phyloP scores from a whole-genome alignment of 805 yeast species.

The Metschnikowia koreensis region DNA sequence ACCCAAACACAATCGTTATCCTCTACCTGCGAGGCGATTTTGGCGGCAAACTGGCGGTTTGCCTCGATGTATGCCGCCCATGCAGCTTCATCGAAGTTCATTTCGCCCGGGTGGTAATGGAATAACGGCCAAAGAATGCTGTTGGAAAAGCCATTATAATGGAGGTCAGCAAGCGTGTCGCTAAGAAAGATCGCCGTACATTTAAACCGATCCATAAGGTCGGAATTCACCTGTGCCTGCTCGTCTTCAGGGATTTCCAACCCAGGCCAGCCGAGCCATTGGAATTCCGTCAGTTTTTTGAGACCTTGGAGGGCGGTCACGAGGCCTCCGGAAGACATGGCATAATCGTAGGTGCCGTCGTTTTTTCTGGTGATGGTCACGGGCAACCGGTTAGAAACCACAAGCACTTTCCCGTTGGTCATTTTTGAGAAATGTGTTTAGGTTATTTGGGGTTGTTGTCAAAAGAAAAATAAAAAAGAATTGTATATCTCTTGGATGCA shows the following conservation, averaged over 20 bases:
- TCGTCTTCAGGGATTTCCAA: constrained; percentile 80
- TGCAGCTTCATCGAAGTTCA: constrained; percentile 94
- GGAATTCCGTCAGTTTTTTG: constrained; percentile 76
- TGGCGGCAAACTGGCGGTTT: constrained; percentile 74
- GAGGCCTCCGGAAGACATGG: constrained; percentile 96
- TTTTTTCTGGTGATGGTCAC: constrained; percentile 75
- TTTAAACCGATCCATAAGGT: constrained; percentile 72
- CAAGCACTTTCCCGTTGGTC: constrained; percentile 67
- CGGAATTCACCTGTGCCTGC: constrained; percentile 63
- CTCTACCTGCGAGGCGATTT: constrained; percentile 62
- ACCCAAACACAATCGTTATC: constrained; percentile 95
- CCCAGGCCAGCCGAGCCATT: constrained; percentile 98
- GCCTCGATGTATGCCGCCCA: constrained; percentile 98
- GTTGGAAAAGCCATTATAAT: constrained; percentile 94
- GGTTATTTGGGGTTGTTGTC: background rate
- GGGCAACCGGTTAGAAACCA: constrained; percentile 92
- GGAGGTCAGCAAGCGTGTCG: constrained; percentile 91
- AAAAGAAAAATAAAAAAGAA: background rate
- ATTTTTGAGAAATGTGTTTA: constrained; percentile 1
- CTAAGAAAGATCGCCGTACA: constrained; percentile 87
- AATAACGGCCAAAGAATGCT: constrained; percentile 96
- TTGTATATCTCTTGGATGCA: too few relatives aligned
- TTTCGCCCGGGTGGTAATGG: constrained; percentile 99
- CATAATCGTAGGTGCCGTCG: constrained; percentile 69
- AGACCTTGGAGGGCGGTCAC: constrained; percentile 95